Evolutionary conservation across 2,329 filamentous ascomycete genomes (phyloP).

Genomic region (Fusarium zealandicum): DNA sequence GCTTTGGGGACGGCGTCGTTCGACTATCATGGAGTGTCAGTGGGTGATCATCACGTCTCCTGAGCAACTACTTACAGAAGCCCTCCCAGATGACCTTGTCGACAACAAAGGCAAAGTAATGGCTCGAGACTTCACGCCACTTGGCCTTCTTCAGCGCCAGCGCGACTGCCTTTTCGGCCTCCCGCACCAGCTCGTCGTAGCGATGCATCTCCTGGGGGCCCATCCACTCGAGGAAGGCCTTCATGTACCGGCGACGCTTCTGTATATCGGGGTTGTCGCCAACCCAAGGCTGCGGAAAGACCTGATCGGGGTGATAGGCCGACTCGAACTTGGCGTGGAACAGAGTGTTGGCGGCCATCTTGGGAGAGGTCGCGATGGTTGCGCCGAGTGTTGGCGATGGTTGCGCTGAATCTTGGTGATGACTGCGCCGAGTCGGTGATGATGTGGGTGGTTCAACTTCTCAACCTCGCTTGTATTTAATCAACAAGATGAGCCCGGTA

Average conservation of each 20-base stretch:
- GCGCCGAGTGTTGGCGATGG: background rate
- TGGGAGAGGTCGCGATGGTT: background rate
- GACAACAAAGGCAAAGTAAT: slow-evolving; percentile 1
- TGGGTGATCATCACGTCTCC: background rate
- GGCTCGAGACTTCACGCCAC: background rate
- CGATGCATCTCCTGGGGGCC: background rate
- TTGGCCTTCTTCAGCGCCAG: background rate
- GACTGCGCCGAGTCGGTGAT: background rate
- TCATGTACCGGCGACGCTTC: slow-evolving; percentile 3
- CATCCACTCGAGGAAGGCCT: background rate
- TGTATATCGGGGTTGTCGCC: background rate
- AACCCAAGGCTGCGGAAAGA: background rate
- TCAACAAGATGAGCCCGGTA: too few species aligned
- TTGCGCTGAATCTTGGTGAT: too few species aligned
- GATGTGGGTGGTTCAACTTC: background rate
- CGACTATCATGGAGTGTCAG: background rate
- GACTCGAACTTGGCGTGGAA: background rate
- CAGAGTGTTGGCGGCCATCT: background rate
- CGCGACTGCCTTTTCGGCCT: background rate
- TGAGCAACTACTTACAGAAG: background rate
- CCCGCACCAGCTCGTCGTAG: background rate
- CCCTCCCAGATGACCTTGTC: slow-evolving; percentile 4
- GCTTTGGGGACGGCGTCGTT: background rate
- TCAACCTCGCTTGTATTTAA: too few species aligned
- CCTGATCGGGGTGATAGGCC: background rate